Percentiles rank a stretch among this genome's conserved stretches.
Conservation (phyloP, 1,284 basidiomycete species). For the Cutaneotrichosporon dermatis region DNA sequence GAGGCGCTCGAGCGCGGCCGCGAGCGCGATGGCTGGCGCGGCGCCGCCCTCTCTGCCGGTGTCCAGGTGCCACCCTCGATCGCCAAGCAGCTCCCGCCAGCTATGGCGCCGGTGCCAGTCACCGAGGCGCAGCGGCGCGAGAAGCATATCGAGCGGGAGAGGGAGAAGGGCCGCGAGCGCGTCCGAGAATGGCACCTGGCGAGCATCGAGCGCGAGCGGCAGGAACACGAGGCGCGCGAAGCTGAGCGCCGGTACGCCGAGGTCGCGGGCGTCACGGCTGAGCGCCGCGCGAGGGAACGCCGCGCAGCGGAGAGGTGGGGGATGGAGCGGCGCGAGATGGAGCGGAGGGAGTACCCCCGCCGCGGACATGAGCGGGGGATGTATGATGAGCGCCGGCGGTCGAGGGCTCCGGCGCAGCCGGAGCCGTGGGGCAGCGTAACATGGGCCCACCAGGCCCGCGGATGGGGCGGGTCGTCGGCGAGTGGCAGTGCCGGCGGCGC, state of each 20-base stretch:
- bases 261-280: background rate
- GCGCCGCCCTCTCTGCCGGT: background rate
- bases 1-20: conserved; percentile 4
- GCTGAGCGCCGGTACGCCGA: background rate
- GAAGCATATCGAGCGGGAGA: background rate
- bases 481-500: too few relatives aligned
- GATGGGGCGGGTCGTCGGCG: too few relatives aligned
- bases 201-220: background rate
- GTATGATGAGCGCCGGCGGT: background rate
- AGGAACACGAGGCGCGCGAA: background rate
- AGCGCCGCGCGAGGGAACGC: background rate
- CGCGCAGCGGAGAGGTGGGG: background rate
- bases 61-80: background rate
- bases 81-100: background rate
- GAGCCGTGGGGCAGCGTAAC: too few relatives aligned
- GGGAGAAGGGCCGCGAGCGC: background rate
- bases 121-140: background rate
- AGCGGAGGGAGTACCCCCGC: background rate
- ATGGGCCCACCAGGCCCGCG: too few relatives aligned
- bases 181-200: background rate
- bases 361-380: background rate
- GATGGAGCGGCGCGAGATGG: background rate
- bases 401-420: too few relatives aligned
- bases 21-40: conserved; percentile 1
- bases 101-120: background rate